These are phyloP conservation scores for Phytopythium montanum DNA, from an alignment of 352 stramenopile species.

Conservation along the genomic window DNA sequence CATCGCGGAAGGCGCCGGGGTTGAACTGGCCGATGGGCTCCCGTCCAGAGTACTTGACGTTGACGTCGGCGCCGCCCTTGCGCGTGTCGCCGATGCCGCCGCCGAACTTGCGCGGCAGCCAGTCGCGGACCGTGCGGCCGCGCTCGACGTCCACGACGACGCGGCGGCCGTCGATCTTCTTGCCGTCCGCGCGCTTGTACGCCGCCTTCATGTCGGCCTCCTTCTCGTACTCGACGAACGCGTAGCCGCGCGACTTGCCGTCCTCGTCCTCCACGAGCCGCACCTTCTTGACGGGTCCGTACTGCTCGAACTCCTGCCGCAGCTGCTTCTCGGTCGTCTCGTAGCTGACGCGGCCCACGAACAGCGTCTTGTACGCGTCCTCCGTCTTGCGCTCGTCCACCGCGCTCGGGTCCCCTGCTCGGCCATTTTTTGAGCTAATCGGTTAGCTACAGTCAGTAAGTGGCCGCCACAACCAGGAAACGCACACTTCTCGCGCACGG, in stretches of 20 bases:
- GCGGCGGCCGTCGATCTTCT: conserved; percentile 95
- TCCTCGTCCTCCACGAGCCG: conserved; percentile 83
- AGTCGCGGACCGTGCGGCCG: conserved; percentile 96
- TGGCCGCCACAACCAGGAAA: no score
- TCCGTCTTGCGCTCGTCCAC: conserved; percentile 67
- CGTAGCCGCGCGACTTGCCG: conserved; percentile 94
- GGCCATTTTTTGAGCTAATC: no score
- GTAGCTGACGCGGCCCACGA: conserved; percentile 96
- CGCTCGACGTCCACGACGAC: conserved; percentile 98
- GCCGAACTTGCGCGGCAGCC: conserved; percentile 93
- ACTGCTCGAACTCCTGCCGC: conserved; percentile 95
- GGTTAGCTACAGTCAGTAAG: no score
- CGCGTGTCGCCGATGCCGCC: conserved; percentile 91
- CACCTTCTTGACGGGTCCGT: conserved; percentile 89
- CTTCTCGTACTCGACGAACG: conserved; percentile 98
- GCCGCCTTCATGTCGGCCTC: conserved; percentile 96
- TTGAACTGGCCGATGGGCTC: conserved; percentile 22
- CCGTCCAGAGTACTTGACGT: conserved; percentile 77
- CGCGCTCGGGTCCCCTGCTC: conserved; percentile 56
- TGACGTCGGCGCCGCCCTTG: conserved; percentile 72
- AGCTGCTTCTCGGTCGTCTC: conserved; percentile 98
- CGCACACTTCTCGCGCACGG: conserved; percentile 58
- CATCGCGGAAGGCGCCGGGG: conserved; percentile 1
- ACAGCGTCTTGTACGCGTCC: conserved; percentile 97
- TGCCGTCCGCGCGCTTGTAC: conserved; percentile 93